A percentile compares a stretch with the other conserved stretches of the same genome.
Evolutionary conservation across 306 rosid species (phyloP).

Genomic region (Parietaria judaica): DNA sequence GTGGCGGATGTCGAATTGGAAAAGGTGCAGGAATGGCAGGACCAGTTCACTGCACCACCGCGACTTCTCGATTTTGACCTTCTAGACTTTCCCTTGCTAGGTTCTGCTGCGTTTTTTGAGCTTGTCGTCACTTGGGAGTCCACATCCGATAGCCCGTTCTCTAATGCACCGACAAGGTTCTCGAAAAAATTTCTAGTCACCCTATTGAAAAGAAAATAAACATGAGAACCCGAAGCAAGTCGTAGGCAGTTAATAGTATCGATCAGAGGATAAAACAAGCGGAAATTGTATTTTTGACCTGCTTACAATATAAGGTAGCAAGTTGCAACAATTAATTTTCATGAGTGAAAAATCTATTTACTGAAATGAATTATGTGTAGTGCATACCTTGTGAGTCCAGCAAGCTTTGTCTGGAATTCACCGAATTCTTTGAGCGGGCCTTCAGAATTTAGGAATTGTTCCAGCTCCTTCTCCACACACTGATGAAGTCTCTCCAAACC

Average conservation of each 20-base stretch:
- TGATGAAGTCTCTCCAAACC: constrained; percentile 40
- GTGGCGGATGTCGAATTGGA: constrained; percentile 27
- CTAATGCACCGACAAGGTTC: constrained; percentile 40
- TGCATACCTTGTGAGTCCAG: constrained; percentile 54
- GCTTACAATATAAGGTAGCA: no score
- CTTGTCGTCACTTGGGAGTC: constrained; percentile 27
- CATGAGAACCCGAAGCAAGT: background rate
- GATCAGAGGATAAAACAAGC: no score
- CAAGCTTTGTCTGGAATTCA: constrained; percentile 73
- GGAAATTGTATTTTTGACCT: no score
- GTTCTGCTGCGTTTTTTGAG: constrained; percentile 26
- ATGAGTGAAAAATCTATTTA: no score
- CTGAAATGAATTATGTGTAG: no score
- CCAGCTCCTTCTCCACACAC: constrained; percentile 76
- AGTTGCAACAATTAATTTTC: no score
- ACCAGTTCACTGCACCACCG: constrained; percentile 22
- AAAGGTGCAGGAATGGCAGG: constrained; percentile 44
- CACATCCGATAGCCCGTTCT: constrained; percentile 46
- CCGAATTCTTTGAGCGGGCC: constrained; percentile 53
- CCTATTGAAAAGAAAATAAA: constrained; percentile 17
- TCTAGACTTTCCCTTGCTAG: constrained; percentile 34
- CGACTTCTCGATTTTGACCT: constrained; percentile 23
- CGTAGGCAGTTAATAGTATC: background rate
- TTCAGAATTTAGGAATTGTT: constrained; percentile 39
- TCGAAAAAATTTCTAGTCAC: constrained; percentile 47